These are phyloP conservation scores for Yamadazyma sp. DNA, from an alignment of 1,139 yeast genomes.

Conservation along the genomic window DNA sequence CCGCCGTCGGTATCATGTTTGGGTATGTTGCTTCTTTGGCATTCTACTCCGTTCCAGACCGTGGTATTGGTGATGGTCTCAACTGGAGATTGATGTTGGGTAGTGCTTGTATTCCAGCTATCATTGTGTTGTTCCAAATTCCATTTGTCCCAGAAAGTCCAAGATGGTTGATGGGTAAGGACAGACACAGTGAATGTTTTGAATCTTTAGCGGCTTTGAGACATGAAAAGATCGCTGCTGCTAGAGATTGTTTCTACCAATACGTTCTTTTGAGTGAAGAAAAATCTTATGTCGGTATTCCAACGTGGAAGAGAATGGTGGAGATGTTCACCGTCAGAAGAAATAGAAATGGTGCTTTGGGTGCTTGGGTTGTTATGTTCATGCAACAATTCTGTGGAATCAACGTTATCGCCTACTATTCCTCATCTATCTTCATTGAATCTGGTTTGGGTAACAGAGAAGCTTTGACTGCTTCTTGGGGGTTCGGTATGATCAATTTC, in stretches of 20 bases:
- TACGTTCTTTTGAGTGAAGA: conserved; percentile 66
- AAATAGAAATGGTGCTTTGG: conserved; percentile 80
- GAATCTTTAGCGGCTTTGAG: conserved; percentile 52
- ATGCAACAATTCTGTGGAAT: conserved; percentile 95
- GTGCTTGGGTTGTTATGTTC: conserved; percentile 80
- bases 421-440: conserved; percentile 68
- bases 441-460: conserved; percentile 63
- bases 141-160: conserved; percentile 79
- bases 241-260: conserved; percentile 76
- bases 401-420: conserved; percentile 82
- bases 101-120: conserved; percentile 73
- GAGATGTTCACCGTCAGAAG: conserved; percentile 70
- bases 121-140: conserved; percentile 64
- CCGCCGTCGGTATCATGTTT: conserved; percentile 83
- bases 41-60: conserved; percentile 36
- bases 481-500: conserved; percentile 81
- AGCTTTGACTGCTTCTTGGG: conserved; percentile 79
- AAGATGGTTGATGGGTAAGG: conserved; percentile 75
- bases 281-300: conserved; percentile 51
- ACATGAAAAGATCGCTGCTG: conserved; percentile 58
- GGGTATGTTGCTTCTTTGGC: conserved; percentile 75
- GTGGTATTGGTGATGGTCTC: conserved; percentile 47
- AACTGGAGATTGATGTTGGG: conserved; percentile 85
- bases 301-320: conserved; percentile 50
- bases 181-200: conserved; percentile 57